phyloP scores from a whole-genome alignment of 805 yeast genomes.

The Yarrowia osloensis region DNA sequence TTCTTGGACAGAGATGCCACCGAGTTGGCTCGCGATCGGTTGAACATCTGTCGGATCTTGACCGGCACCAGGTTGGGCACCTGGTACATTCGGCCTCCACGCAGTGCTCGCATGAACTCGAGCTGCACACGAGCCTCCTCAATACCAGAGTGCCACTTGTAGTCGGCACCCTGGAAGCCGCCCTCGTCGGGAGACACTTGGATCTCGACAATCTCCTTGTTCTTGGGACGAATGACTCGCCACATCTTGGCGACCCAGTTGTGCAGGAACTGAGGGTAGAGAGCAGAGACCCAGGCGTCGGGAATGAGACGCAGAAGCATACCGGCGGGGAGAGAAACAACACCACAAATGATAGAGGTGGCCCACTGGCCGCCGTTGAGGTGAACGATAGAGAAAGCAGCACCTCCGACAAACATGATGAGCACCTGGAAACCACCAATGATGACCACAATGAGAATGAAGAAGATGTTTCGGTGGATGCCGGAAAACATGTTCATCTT shows the following conservation, averaged over 20 bases:
- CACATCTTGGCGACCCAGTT: constrained; percentile 32
- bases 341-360: constrained; percentile 78
- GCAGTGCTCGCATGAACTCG: constrained; percentile 41
- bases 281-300: constrained; percentile 50
- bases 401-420: constrained; percentile 97
- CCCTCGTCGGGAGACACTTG: constrained; percentile 1
- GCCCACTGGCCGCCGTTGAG: constrained; percentile 91
- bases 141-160: constrained; percentile 47
- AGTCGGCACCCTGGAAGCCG: constrained; percentile 33
- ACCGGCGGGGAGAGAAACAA: constrained; percentile 80
- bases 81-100: constrained; percentile 46
- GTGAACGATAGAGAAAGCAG: constrained; percentile 80
- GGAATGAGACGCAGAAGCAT: constrained; percentile 75
- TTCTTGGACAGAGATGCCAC: constrained; percentile 34
- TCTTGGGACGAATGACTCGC: constrained; percentile 12
- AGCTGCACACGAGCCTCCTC: constrained; percentile 46
- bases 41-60: constrained; percentile 33
- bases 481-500: constrained; percentile 84
- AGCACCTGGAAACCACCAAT: constrained; percentile 84
- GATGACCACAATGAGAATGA: constrained; percentile 66
- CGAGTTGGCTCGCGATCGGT: constrained; percentile 32
- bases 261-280: constrained; percentile 35
- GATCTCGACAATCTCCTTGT: constrained; percentile 9
- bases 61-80: constrained; percentile 33
- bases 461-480: constrained; percentile 78